Base-by-base conservation (phyloP, 768 basidiomycete species). In the Termitomyces sp. region DNA sequence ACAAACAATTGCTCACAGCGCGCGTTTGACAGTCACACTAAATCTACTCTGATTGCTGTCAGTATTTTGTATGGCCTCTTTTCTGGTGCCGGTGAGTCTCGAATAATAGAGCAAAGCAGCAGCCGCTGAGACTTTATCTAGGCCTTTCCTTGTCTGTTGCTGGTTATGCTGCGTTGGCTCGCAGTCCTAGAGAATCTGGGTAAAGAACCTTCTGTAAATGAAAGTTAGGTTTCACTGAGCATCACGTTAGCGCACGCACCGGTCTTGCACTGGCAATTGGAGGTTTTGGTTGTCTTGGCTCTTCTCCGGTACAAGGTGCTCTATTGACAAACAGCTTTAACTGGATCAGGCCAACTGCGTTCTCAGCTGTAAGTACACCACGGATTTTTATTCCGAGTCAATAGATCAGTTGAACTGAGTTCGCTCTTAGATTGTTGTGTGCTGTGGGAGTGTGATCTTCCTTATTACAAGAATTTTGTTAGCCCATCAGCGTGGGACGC, bases 31-130 rank as follows among this genome's bases (percentile, higher is more conserved):
- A 77, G 76, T 41, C 68, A 72, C 57, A 71, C 65, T 44, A 58
- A 68, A 8, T 71, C 66, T 5, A 71, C 71, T n/a, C 67, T 79
- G 26, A 68, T 77, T 49, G 68, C 69, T 40, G 72, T 80, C 33
- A 70, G 74, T 18, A 64, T 79, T 24, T 64, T 82, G 41, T 82
- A 82, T 56, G 80, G 80, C 7, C 65, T 81, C 46, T 74, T 76
- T 52, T 74, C 79, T 7, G 78, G 79, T n/a, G 76, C 76, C 44
- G 79, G 77, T 78, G 59, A 58, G 74, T 62, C 33, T 16, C n/a
- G 26, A 30, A 13, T 28, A n/a, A n/a, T n/a, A 20, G 4, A 5
- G 28, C 41, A 26, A 51, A 35, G 7, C 16, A 13, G 44, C 33
- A 7, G 10, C 20, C 33, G 14, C 38, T 30, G 24, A 24, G 32